Conservation (phyloP, 306 rosid species). For the Glycine latifolia region DNA sequence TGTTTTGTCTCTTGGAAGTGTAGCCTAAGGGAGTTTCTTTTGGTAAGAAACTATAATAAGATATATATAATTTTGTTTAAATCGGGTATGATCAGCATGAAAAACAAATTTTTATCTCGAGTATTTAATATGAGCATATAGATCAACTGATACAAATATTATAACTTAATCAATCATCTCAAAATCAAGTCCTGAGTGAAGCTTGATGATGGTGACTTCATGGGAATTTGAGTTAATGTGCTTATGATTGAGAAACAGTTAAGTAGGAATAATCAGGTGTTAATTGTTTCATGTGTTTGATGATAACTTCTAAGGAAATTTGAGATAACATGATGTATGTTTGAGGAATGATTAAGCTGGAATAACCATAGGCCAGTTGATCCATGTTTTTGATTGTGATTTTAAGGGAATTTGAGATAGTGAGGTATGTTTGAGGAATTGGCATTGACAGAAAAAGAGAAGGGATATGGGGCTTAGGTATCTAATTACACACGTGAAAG, state of each 20-base stretch:
- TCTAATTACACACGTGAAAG: slow-evolving; percentile 34
- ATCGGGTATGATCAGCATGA: no score
- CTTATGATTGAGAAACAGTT: background rate
- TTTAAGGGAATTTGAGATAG: background rate
- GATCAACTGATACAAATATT: no score
- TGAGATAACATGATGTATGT: no score
- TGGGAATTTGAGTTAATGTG: background rate
- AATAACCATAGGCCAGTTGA: no score
- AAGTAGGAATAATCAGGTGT: background rate
- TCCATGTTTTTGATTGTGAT: background rate
- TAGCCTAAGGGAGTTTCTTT: no score
- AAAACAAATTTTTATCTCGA: no score
- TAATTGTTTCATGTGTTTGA: background rate
- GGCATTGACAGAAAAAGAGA: background rate
- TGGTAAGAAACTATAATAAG: no score
- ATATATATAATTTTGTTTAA: no score
- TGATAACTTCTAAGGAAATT: background rate
- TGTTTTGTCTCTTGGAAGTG: slow-evolving; percentile 6
- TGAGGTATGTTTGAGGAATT: slow-evolving; percentile 26
- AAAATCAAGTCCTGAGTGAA: no score
- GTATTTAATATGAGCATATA: no score
- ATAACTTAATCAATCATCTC: no score
- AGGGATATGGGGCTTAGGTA: background rate
- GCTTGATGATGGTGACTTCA: background rate
- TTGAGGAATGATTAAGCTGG: no score